Evolutionary conservation across 2,329 filamentous ascomycete genomes (phyloP).

Genomic region (Calonectria leucothoes): DNA sequence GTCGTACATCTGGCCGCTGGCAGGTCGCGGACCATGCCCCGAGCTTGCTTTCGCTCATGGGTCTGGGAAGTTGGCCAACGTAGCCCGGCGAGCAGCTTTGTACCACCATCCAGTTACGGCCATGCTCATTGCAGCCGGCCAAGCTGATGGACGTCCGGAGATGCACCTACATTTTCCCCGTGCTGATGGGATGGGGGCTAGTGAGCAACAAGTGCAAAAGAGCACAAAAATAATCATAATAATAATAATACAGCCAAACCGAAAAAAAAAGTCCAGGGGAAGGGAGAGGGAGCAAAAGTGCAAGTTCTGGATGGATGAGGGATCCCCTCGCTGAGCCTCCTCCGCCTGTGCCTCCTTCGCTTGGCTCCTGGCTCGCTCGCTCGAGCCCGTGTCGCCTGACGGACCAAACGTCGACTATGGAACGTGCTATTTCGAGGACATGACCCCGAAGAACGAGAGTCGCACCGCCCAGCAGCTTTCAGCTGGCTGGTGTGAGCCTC

Average conservation of each 20-base stretch:
- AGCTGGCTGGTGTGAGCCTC: slow-evolving; percentile 16
- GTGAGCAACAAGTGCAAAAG: not conserved
- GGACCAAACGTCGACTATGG: not conserved
- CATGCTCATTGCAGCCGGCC: not conserved
- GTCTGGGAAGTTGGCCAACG: not conserved
- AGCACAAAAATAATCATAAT: too few species aligned
- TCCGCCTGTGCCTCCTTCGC: not conserved
- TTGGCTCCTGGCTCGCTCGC: not conserved
- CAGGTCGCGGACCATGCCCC: slow-evolving; percentile 2
- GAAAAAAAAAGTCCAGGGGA: not conserved
- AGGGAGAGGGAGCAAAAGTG: not conserved
- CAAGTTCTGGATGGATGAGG: not conserved
- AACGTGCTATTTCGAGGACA: not conserved
- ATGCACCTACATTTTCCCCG: slow-evolving; percentile 7
- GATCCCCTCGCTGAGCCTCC: not conserved
- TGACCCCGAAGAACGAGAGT: slow-evolving; percentile 4
- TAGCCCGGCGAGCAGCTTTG: not conserved
- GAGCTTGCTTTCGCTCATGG: not conserved
- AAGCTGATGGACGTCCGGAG: slow-evolving; percentile 9
- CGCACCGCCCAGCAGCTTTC: slow-evolving; percentile 22
- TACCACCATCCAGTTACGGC: slow-evolving; percentile 13
- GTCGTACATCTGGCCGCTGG: slow-evolving; percentile 20
- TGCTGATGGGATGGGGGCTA: slow-evolving; percentile 8
- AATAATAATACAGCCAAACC: too few species aligned
- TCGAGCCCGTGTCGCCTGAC: not conserved